Base-by-base conservation (phyloP, 1,139 yeast species). In the Protomyces arabidopsidicola region DNA sequence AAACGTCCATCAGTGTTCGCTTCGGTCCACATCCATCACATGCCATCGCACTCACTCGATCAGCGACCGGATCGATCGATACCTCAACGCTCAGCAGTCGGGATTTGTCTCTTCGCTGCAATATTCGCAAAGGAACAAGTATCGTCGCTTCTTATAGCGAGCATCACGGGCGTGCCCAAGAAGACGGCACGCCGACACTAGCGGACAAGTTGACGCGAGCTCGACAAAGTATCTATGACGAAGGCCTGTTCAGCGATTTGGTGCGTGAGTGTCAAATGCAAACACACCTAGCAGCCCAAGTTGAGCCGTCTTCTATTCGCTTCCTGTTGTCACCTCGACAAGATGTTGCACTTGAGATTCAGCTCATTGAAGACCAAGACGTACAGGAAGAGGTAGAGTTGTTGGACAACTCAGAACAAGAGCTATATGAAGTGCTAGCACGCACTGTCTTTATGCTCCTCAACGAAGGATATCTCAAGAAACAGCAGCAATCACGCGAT, bases 21-120 rank as follows among this genome's bases (percentile, higher is more conserved):
- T 58, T 52, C 35, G 62, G 62, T 14, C 31, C 56, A 1, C 51
- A 24, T n/a, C 35, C 54, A 14, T 27, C 56, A 12, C 62, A 58
- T 22, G 42, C 18, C 35, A 42, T 58, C 10, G 36, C 39, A 8
- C 35, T 52, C 22, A 55, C 36, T 16, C 39, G 45, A n/a, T 55
- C 53, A 48, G 34, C 36, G n/a, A 12, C 42, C 1, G 62, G 62
- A 6, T 42, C 53, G 20, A 52, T 58, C 16, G 62, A 58, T 42
- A 18, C 56, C 6, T 52, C 62, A 24, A 36, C 14, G n/a, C 53
- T 58, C 9, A 42, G 39, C 14, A 52, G 22, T n/a, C 39, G 45
- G 27, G n/a, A 27, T n/a, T 45, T 34, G 20, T 24, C 45, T n/a
- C 10, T 58, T 24, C 20, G 39, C 18, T 42, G 31, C 18, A 14